Base-by-base conservation (phyloP, 352 stramenopile genomes). In the Phytophthora boehmeriae region DNA sequence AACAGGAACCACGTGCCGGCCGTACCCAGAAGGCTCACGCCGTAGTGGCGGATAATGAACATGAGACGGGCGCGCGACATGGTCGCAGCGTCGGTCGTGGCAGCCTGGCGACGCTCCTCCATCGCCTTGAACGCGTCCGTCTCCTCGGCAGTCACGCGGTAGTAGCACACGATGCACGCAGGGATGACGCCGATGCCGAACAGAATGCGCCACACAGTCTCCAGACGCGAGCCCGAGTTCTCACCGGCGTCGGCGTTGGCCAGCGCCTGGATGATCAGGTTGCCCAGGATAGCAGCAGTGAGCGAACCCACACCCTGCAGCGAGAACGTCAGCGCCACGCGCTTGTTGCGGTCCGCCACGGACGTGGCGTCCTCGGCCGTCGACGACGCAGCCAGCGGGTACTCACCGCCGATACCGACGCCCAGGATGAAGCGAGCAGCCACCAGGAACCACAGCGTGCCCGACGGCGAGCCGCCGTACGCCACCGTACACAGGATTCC, bases 1-100 rank as follows among this genome's bases (percentile, higher is more conserved):
- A 94, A 93, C 10, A 95, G 76, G 63, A 96, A 93, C 86, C 88
- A 96, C 46, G 80, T 81, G 54, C 80, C 83, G 0, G 87, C 85
- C 35, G 79, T 90, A 1, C 85, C 87, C 5, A 94, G 30, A 5
- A 96, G 61, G 11, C 68, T 63, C 16, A 62, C 51, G 14, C 78
- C 66, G 57, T 88, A 88, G 63, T 90, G 54, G 5, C 64, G 65
- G 16, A 83, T 22, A 25, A 90, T 83, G 60, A 88, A 83, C 4
- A 17, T 20, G 8, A 89, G 22, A 34, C 44, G 47, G 39, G 65
- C 45, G n/a, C 20, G 36, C 34, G 22, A 17, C 8, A 47, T 32
- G 4, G 36, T 62, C 11, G 55, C 28, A 47, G 61, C 58, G 14
- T 16, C 45, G 4, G 43, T 39, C n/a, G 36, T 28, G 27, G 43